Conservation (phyloP, 2,329 filamentous ascomycete species). For the Onygenales sp. region DNA sequence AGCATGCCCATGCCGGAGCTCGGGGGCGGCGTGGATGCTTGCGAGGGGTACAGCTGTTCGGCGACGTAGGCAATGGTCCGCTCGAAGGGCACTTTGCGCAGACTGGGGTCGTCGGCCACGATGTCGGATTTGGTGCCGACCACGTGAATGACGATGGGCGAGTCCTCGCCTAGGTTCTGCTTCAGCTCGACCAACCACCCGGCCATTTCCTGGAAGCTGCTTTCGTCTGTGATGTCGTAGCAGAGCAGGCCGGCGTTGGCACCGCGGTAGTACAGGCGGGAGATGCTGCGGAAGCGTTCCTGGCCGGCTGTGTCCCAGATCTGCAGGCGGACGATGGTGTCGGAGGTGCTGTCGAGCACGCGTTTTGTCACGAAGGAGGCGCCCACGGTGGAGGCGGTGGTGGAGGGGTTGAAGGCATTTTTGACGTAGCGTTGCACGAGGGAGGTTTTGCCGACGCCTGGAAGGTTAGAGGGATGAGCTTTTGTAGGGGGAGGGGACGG, state of each 20-base stretch:
- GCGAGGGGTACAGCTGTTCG: slow-evolving; percentile 71
- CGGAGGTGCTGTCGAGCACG: slow-evolving; percentile 72
- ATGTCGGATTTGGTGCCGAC: slow-evolving; percentile 92
- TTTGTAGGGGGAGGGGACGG: background rate
- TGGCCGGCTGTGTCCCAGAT: slow-evolving; percentile 97
- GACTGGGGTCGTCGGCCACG: slow-evolving; percentile 69
- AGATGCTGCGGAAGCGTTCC: slow-evolving; percentile 90
- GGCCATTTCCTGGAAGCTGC: slow-evolving; percentile 86
- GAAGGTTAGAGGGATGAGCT: background rate
- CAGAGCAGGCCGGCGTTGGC: slow-evolving; percentile 90
- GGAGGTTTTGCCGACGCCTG: slow-evolving; percentile 45
- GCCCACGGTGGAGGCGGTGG: slow-evolving; percentile 58
- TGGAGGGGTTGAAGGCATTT: slow-evolving; percentile 34
- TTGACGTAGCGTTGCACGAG: slow-evolving; percentile 42
- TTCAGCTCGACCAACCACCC: slow-evolving; percentile 80
- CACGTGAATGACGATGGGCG: slow-evolving; percentile 81
- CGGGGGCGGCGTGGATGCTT: slow-evolving; percentile 57
- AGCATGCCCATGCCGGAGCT: slow-evolving; percentile 43
- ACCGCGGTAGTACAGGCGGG: slow-evolving; percentile 89
- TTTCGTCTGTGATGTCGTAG: slow-evolving; percentile 83
- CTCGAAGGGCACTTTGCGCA: slow-evolving; percentile 83
- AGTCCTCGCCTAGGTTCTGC: slow-evolving; percentile 55
- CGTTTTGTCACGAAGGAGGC: slow-evolving; percentile 73
- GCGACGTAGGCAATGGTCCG: slow-evolving; percentile 92
- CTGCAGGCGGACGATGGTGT: slow-evolving; percentile 80